These are phyloP conservation scores for Bacterosira constricta DNA, from an alignment of 108 stramenopile species.

Conservation along the genomic window DNA sequence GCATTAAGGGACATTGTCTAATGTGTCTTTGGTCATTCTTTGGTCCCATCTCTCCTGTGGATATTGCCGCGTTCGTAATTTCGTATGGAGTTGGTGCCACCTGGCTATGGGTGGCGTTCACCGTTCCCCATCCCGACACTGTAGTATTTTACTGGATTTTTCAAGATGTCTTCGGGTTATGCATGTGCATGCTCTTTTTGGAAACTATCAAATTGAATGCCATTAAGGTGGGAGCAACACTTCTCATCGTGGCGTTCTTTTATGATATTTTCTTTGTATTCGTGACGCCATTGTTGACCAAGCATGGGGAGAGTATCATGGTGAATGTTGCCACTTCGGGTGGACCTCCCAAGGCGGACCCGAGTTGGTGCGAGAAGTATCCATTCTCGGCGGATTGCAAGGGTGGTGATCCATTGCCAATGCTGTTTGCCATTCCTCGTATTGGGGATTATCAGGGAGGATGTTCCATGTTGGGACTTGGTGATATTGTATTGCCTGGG, in stretches of 20 bases:
- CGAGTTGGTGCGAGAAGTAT: constrained; percentile 73
- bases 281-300: constrained; percentile 70
- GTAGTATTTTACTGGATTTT: constrained; percentile 75
- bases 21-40: constrained; percentile 36
- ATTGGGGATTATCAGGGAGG: constrained; percentile 80
- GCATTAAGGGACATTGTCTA: constrained; percentile 25
- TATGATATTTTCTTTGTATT: constrained; percentile 96
- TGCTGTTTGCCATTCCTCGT: constrained; percentile 83
- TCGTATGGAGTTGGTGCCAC: constrained; percentile 35
- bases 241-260: constrained; percentile 81
- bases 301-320: constrained; percentile 74
- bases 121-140: constrained; percentile 29
- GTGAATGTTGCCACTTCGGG: constrained; percentile 78
- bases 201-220: constrained; percentile 67
- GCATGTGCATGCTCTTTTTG: constrained; percentile 79
- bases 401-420: constrained; percentile 73
- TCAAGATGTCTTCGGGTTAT: constrained; percentile 78
- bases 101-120: constrained; percentile 51
- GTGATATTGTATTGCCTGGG: constrained; percentile 91
- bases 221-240: constrained; percentile 76
- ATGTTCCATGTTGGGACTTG: constrained; percentile 81
- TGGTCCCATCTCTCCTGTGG: constrained; percentile 37
- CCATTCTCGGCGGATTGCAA: constrained; percentile 55
- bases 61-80: constrained; percentile 15
- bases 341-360: constrained; percentile 55